Conservation (phyloP, 441 rosid genomes). For the Codiaeum variegatum region DNA sequence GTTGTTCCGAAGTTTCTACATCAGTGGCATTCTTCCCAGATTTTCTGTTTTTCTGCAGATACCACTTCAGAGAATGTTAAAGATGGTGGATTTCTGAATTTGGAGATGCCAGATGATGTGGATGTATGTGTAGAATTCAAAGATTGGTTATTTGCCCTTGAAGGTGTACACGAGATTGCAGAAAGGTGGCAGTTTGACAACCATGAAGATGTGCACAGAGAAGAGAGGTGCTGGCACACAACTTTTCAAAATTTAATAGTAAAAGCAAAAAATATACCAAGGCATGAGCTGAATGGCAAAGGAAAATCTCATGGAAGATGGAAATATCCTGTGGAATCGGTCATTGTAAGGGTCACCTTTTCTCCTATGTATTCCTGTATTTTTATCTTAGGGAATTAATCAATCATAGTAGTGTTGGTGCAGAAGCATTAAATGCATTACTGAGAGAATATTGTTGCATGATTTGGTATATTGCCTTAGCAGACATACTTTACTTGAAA, state of each 20-base stretch:
- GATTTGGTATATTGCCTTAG: not conserved
- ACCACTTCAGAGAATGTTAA: slow-evolving; percentile 41
- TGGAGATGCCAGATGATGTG: slow-evolving; percentile 79
- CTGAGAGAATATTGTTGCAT: not conserved
- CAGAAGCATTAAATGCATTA: not conserved
- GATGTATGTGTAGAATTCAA: slow-evolving; percentile 72
- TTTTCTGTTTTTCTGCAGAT: slow-evolving; percentile 34
- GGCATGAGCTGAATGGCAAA: slow-evolving; percentile 32
- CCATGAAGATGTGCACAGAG: slow-evolving; percentile 49
- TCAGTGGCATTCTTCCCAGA: slow-evolving; percentile 28
- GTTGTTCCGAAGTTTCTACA: slow-evolving; percentile 30
- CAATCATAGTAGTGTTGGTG: not conserved
- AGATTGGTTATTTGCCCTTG: slow-evolving; percentile 97
- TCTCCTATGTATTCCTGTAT: not conserved
- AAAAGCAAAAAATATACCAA: slow-evolving; percentile 59
- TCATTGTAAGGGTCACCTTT: slow-evolving; percentile 48
- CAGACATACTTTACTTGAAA: not conserved
- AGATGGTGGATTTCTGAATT: slow-evolving; percentile 46
- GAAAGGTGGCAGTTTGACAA: slow-evolving; percentile 50
- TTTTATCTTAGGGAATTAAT: not conserved
- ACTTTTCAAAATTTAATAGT: slow-evolving; percentile 62
- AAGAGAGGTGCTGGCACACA: slow-evolving; percentile 91
- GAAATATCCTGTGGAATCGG: slow-evolving; percentile 66
- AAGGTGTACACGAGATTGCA: slow-evolving; percentile 68
- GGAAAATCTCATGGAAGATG: slow-evolving; percentile 33